Base-by-base conservation (phyloP, 495 filamentous ascomycete species). In the Aspergillus nanangensis region DNA sequence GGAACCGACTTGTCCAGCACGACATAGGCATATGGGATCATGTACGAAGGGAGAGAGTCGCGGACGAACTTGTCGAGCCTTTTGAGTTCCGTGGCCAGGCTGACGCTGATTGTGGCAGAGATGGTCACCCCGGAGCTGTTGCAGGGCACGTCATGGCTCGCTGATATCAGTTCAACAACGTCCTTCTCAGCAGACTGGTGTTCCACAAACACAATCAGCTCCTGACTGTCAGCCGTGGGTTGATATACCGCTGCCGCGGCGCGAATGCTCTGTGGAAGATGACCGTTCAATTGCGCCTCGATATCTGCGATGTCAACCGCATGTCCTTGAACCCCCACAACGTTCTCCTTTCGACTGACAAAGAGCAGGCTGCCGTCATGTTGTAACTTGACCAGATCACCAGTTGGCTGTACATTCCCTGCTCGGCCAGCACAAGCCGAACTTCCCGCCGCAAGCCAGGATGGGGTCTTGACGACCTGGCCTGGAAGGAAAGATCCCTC, bases 31-130 rank as follows among this genome's bases (percentile, higher is more conserved):
- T 58, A 62, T 0, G 71, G 71, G 3, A 60, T 44, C 70, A 75
- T 70, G 44, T 72, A 68, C 0, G 66, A 60, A 9, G 68, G 66
- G 2, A 70, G 48, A 18, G 57, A 61, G 50, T 70, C 66, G 3
- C 45, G 50, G 18, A 62, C 53, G 23, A 61, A 68, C 24, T 67
- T 71, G 51, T 67, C 53, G 3, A 71, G 52, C 20, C 57, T 58
- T 42, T 57, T 65, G 19, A 71, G 27, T 5, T 57, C 53, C 1
- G 54, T 38, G 18, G 55, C 56, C 18, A 68, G 56, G 21, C 31
- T 52, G 2, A 50, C 37, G 0, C 66, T 25, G 8, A 66, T 54
- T 0, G 34, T 40, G 15, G 49, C 44, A 36, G 57, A 48, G 21
- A 66, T 46, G 1, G 41, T 53, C 0, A 33, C 34, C n/a, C 27